Conservation (phyloP, 2,329 filamentous ascomycete genomes). For the Penicillium griseofulvum region DNA sequence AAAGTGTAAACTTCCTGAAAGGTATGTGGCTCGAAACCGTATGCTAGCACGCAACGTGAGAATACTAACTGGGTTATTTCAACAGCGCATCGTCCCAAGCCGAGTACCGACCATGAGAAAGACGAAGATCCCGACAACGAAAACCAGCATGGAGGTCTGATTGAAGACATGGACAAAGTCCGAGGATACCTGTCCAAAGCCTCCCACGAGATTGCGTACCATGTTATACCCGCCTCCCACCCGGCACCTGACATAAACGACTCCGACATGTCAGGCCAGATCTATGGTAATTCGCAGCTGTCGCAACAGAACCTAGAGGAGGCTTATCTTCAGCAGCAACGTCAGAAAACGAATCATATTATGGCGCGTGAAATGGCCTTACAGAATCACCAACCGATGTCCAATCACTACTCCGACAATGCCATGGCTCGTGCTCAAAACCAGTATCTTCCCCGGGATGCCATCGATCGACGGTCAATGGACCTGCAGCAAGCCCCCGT, state of each 20-base stretch:
- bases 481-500: slow-evolving; percentile 50
- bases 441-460: slow-evolving; percentile 44
- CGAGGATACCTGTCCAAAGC: slow-evolving; percentile 63
- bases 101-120: slow-evolving; percentile 52
- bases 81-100: slow-evolving; percentile 46
- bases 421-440: slow-evolving; percentile 41
- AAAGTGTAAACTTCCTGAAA: slow-evolving; percentile 43
- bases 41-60: not conserved
- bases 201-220: slow-evolving; percentile 66
- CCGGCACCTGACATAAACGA: slow-evolving; percentile 54
- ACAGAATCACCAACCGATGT: slow-evolving; percentile 60
- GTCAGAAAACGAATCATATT: slow-evolving; percentile 47
- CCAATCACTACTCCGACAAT: slow-evolving; percentile 48
- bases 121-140: slow-evolving; percentile 44
- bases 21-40: slow-evolving; percentile 25
- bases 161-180: slow-evolving; percentile 63
- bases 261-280: slow-evolving; percentile 43
- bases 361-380: slow-evolving; percentile 54
- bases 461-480: slow-evolving; percentile 41
- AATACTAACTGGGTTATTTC: slow-evolving; percentile 5
- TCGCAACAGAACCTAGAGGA: slow-evolving; percentile 59
- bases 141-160: slow-evolving; percentile 50
- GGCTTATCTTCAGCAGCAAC: slow-evolving; percentile 57
- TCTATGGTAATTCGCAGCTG: slow-evolving; percentile 51
- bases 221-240: slow-evolving; percentile 63